Evolutionary conservation across 2,329 filamentous ascomycete species (phyloP), one percentile per base, ranked within the genome.

Genomic region (Trichoderma guizhouense): DNA sequence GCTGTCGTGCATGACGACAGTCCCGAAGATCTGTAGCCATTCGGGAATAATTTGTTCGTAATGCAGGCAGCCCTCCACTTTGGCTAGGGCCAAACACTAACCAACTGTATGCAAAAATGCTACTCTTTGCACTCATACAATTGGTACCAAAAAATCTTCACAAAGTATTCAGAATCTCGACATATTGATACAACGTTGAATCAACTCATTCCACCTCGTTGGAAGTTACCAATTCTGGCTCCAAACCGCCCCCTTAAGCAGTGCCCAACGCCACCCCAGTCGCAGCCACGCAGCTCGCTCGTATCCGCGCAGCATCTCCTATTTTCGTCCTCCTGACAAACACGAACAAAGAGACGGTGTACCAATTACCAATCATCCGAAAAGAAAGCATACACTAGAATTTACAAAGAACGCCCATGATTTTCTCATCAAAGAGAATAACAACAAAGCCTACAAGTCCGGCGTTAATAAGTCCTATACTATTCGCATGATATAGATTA

Each of bases 1-100:
- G 21, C 15, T 36, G 43, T 55, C 64, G 32, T 26, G 64, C 64
- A 67, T 67, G 64, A 67, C 64, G 64, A 67, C 64, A 67, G 18
- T 15, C 47, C 21, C 30, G 64, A 39, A 57, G 64, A 67, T 67
- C 64, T 57, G 39, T 55, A 24, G 47, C 51, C n/a, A 36, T 67
- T 67, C 64, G 64, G 64, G 64, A 57, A 57, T 67, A 67, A 67
- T 57, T 12, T 18, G 15, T 53, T 34, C 6, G 30, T 24, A 57
- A 67, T 67, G 64, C 64, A 67, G 21, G 47, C 51, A 67, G 24
- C 64, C 64, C 60, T 62, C 60, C 36, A 36, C n/a, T 24, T 24
- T 6, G 8, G 14, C 32, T 34, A 66, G 43, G 8, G 14, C 21
- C 11, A 34, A 55, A 55, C 21, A 8, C 15, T 36, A 53, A 55